These are phyloP conservation scores for maize (Zea mays) DNA, from an alignment of 176 grass and related monocot genomes.

Conservation along the genomic window DNA sequence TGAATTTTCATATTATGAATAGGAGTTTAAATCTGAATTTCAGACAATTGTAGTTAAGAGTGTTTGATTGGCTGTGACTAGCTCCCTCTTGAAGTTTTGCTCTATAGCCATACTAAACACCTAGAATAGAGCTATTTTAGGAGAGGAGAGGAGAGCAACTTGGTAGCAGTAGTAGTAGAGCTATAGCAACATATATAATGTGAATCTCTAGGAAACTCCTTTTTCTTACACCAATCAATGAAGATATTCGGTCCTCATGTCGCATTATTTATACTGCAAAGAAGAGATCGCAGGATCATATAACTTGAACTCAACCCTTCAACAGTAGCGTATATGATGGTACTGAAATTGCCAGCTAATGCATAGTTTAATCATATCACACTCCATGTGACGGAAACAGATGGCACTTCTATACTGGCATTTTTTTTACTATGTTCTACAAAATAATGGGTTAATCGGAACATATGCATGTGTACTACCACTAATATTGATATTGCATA, in stretches of 20 bases:
- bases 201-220: conserved; percentile 33
- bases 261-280: conserved; percentile 38
- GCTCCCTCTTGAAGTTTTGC: no score
- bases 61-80: no score
- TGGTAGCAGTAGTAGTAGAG: no score
- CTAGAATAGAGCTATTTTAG: no score
- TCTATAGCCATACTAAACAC: no score
- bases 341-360: conserved; percentile 26
- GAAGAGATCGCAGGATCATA: conserved; percentile 28
- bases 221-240: conserved; percentile 35
- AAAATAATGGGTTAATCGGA: not conserved
- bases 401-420: conserved; percentile 19
- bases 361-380: conserved; percentile 4
- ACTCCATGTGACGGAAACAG: conserved; percentile 20
- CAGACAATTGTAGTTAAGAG: no score
- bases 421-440: not conserved
- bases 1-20: no score
- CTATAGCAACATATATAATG: not conserved
- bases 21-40: no score
- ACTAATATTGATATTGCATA: not conserved
- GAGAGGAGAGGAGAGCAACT: no score
- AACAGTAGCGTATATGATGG: conserved; percentile 4
- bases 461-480: not conserved
- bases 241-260: conserved; percentile 11
- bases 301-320: conserved; percentile 31